Evolutionary conservation across 352 stramenopile species (phyloP).

Genomic region (Phytopythium chamaehyphon): DNA sequence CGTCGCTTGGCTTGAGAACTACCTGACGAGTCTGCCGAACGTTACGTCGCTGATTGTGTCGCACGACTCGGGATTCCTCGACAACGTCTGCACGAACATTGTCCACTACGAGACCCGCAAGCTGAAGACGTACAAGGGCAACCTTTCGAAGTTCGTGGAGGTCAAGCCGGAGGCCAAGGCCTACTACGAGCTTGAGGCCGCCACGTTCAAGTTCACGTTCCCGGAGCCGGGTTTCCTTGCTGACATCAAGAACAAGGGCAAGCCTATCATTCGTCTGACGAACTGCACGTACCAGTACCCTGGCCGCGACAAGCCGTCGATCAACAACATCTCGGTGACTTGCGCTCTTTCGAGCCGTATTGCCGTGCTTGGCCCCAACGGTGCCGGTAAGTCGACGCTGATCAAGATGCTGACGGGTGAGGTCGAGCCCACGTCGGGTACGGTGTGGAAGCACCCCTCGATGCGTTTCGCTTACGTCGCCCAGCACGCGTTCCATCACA

Average conservation of each 20-base stretch:
- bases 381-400: slow-evolving; percentile 95
- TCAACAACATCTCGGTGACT: slow-evolving; percentile 80
- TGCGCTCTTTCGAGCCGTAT: slow-evolving; percentile 80
- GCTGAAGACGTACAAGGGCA: slow-evolving; percentile 88
- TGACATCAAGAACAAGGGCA: slow-evolving; percentile 90
- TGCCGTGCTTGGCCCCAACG: slow-evolving; percentile 86
- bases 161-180: slow-evolving; percentile 85
- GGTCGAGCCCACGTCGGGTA: slow-evolving; percentile 63
- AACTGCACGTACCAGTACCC: slow-evolving; percentile 86
- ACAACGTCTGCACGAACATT: slow-evolving; percentile 97
- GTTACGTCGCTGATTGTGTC: slow-evolving; percentile 94
- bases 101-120: slow-evolving; percentile 96
- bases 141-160: slow-evolving; percentile 83
- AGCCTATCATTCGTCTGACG: slow-evolving; percentile 87
- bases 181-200: slow-evolving; percentile 86
- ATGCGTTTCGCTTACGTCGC: slow-evolving; percentile 96
- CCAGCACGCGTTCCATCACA: slow-evolving; percentile 97
- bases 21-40: slow-evolving; percentile 84
- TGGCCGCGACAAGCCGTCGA: slow-evolving; percentile 69
- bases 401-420: slow-evolving; percentile 93
- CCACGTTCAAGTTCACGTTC: slow-evolving; percentile 86
- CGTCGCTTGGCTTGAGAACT: slow-evolving; percentile 92
- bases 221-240: slow-evolving; percentile 85
- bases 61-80: slow-evolving; percentile 97
- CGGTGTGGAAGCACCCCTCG: slow-evolving; percentile 82